A percentile compares a stretch with the other conserved stretches of the same genome.
Conservation (phyloP, 1,139 yeast genomes). For the Hansenula lynferdii region DNA sequence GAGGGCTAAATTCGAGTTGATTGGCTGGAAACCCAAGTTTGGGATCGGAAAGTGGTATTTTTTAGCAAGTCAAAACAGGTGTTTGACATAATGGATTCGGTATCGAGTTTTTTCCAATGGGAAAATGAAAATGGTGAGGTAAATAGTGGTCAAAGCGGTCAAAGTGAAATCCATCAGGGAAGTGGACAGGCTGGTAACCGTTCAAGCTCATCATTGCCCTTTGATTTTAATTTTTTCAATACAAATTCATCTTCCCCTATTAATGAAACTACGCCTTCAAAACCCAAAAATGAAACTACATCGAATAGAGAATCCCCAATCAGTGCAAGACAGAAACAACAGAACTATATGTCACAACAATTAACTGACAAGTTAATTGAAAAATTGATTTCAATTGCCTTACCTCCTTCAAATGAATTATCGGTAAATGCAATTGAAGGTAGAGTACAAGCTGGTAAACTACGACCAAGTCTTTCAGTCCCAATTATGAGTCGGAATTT, state of each 20-base stretch:
- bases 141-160: neutral
- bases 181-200: neutral
- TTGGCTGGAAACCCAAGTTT: no score
- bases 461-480: conserved; percentile 66
- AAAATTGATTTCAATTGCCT: conserved; percentile 59
- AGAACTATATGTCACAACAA: conserved; percentile 23
- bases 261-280: neutral
- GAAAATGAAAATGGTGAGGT: neutral
- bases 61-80: neutral
- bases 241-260: neutral
- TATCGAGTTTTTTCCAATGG: conserved; percentile 6
- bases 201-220: neutral
- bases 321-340: neutral
- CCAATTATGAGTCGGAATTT: conserved; percentile 68
- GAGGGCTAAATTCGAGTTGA: no score
- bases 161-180: no score
- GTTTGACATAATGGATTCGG: conserved; percentile 4
- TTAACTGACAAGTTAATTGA: conserved; percentile 70
- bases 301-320: neutral
- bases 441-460: conserved; percentile 53
- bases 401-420: conserved; percentile 54
- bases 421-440: conserved; percentile 34
- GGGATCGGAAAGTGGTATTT: no score
- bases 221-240: conserved; percentile 1
- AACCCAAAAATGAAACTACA: neutral